These are phyloP conservation scores for Cercospora brassicicola DNA, from an alignment of 2,329 filamentous ascomycete genomes.

Conservation along the genomic window DNA sequence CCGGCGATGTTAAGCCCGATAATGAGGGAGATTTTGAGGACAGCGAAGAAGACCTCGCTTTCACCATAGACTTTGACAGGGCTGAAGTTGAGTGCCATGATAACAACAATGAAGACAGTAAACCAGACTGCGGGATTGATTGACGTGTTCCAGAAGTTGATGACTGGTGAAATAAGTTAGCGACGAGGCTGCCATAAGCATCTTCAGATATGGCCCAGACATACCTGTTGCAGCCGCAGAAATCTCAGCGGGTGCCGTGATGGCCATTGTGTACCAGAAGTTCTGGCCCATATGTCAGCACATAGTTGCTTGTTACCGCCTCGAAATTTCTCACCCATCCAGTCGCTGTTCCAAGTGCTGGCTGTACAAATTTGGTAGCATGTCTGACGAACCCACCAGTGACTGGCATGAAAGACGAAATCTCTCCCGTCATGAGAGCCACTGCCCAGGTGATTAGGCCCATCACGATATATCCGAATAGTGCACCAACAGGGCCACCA, in stretches of 20 bases:
- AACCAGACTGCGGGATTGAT: slow-evolving; percentile 41
- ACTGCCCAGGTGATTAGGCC: slow-evolving; percentile 41
- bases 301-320: not conserved
- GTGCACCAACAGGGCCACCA: slow-evolving; percentile 27
- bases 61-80: slow-evolving; percentile 25
- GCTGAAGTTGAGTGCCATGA: slow-evolving; percentile 37
- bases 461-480: slow-evolving; percentile 43
- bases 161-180: slow-evolving; percentile 13
- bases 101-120: slow-evolving; percentile 39
- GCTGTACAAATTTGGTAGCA: slow-evolving; percentile 42
- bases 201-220: not conserved
- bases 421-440: slow-evolving; percentile 41
- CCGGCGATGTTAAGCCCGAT: slow-evolving; percentile 22
- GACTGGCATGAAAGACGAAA: slow-evolving; percentile 42
- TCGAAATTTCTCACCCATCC: slow-evolving; percentile 37
- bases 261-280: slow-evolving; percentile 35
- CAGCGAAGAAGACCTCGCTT: slow-evolving; percentile 24
- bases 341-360: slow-evolving; percentile 35
- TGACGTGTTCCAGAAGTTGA: slow-evolving; percentile 34
- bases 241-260: slow-evolving; percentile 22
- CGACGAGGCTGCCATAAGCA: rapidly evolving
- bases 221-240: slow-evolving; percentile 17
- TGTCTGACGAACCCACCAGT: slow-evolving; percentile 43
- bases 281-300: slow-evolving; percentile 26
- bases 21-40: slow-evolving; percentile 22